Percentiles rank a stretch among this genome's conserved stretches.
Conservation (phyloP, 495 filamentous ascomycete species). For the Cercophora sp. region DNA sequence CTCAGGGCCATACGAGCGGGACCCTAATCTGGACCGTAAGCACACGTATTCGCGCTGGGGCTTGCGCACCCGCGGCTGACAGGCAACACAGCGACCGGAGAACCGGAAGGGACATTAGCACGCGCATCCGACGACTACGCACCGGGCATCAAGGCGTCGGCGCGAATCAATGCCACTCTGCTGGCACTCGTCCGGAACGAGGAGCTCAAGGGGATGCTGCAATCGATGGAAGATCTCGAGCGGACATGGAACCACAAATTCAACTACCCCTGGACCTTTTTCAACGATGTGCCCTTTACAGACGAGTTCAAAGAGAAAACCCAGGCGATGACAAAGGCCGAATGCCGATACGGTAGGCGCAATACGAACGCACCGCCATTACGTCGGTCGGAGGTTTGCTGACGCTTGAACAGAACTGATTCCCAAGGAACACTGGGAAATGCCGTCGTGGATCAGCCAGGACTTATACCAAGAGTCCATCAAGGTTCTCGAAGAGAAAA, state of each 20-base stretch:
- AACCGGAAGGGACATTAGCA: constrained; percentile 71
- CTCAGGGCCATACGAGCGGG: constrained; percentile 56
- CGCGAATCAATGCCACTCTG: constrained; percentile 87
- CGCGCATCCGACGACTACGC: constrained; percentile 69
- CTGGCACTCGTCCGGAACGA: constrained; percentile 91
- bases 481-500: constrained; percentile 73
- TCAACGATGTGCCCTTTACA: constrained; percentile 91
- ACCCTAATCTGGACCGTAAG: constrained; percentile 82
- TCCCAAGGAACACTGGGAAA: constrained; percentile 90
- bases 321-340: constrained; percentile 73
- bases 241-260: constrained; percentile 97
- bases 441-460: constrained; percentile 86
- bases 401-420: constrained; percentile 63
- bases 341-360: constrained; percentile 71
- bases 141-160: constrained; percentile 66
- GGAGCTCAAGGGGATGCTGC: constrained; percentile 77
- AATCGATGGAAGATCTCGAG: constrained; percentile 86
- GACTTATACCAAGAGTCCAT: constrained; percentile 82
- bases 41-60: constrained; percentile 6
- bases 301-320: constrained; percentile 88
- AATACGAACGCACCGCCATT: not conserved
- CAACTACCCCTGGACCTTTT: constrained; percentile 99
- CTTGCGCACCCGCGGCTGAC: not conserved
- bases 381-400: constrained; percentile 4
- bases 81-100: constrained; percentile 62